A percentile compares a stretch with the other conserved stretches of the same genome.
These are phyloP conservation scores for Botryotinia convoluta DNA, from an alignment of 2,329 filamentous ascomycete genomes.

Conservation along the genomic window DNA sequence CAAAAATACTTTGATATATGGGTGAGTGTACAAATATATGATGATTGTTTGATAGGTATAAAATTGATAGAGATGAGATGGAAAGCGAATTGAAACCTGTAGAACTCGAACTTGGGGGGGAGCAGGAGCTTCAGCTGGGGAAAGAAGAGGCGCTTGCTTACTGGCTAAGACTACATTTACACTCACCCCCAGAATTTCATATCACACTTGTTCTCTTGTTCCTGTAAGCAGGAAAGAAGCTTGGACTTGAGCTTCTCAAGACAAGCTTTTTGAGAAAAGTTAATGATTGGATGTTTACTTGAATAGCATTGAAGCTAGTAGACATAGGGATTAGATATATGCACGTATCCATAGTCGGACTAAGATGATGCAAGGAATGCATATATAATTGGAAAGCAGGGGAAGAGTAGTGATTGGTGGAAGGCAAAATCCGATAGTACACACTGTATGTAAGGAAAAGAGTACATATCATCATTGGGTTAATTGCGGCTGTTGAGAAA, in stretches of 20 bases:
- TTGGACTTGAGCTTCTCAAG: constrained; percentile 7
- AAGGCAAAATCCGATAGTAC: neutral
- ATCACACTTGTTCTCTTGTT: constrained; percentile 14
- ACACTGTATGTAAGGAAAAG: neutral
- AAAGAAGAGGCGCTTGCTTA: constrained; percentile 9
- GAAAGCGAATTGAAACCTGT: neutral
- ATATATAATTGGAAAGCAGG: neutral
- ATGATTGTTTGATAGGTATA: neutral
- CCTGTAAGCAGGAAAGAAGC: constrained; percentile 13
- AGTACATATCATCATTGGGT: neutral
- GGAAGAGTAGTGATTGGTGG: neutral
- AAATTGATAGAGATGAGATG: neutral
- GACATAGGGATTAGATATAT: neutral
- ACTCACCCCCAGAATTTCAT: neutral
- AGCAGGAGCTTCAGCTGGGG: constrained; percentile 6
- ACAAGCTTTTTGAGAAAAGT: constrained; percentile 1
- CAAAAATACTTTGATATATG: neutral
- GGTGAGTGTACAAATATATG: neutral
- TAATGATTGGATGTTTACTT: constrained; percentile 1
- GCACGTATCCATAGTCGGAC: constrained; percentile 11
- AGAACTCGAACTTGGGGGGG: neutral
- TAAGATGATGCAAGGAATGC: constrained; percentile 17
- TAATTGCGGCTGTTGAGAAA: neutral
- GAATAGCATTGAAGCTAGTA: neutral
- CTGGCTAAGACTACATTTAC: constrained; percentile 12